Percentiles rank a stretch among this genome's conserved stretches.
phyloP scores from a whole-genome alignment of 192 early-diverging fungal species.

The Podila epigama region DNA sequence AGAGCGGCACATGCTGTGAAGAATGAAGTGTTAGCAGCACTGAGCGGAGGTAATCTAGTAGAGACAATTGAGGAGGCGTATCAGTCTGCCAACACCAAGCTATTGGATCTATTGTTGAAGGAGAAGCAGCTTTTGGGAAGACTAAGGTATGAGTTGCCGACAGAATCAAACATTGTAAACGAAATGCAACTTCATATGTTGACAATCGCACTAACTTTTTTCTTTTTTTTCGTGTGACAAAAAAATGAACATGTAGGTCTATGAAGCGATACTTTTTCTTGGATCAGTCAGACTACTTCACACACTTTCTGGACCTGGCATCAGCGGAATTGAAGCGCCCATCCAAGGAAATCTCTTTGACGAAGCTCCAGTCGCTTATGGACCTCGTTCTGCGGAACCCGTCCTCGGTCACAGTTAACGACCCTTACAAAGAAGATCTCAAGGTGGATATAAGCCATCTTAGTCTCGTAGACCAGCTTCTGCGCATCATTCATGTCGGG shows the following conservation, averaged over 20 bases:
- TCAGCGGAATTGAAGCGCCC: slow-evolving; percentile 78
- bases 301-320: slow-evolving; percentile 93
- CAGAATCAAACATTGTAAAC: too few species aligned
- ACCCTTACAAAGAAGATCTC: slow-evolving; percentile 89
- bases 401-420: slow-evolving; percentile 78
- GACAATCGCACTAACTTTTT: too few species aligned
- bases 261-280: slow-evolving; percentile 93
- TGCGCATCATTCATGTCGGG: slow-evolving; percentile 72
- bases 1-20: slow-evolving; percentile 13
- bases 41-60: slow-evolving; percentile 66
- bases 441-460: slow-evolving; percentile 72
- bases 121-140: slow-evolving; percentile 80
- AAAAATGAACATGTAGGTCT: slow-evolving; percentile 62
- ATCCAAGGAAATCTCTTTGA: slow-evolving; percentile 68
- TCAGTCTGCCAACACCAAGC: slow-evolving; percentile 83
- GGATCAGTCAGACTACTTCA: slow-evolving; percentile 93
- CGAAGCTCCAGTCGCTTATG: slow-evolving; percentile 81
- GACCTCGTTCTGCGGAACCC: slow-evolving; percentile 91
- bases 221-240: not conserved
- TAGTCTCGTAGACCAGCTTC: slow-evolving; percentile 73
- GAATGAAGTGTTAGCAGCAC: slow-evolving; percentile 62
- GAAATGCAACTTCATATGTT: not conserved
- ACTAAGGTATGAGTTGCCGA: slow-evolving; percentile 57
- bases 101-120: slow-evolving; percentile 81
- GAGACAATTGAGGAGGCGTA: slow-evolving; percentile 88